Percentiles rank a stretch among this genome's conserved stretches.
Evolutionary conservation across 2,329 filamentous ascomycete genomes (phyloP).

Genomic region (Arthrobotrys sinensis): DNA sequence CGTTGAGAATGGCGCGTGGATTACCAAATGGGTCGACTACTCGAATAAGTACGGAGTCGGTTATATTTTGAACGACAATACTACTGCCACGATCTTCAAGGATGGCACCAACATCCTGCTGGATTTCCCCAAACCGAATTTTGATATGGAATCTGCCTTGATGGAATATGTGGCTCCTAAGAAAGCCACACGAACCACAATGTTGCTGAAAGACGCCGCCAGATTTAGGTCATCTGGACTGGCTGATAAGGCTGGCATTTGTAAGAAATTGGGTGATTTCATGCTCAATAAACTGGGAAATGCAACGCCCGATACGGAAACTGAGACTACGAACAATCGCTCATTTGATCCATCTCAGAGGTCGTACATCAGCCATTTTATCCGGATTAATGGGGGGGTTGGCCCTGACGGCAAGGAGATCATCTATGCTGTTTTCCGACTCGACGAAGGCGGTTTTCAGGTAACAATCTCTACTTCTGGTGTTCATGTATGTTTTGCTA

Average conservation of each 20-base stretch:
- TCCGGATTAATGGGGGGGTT: conserved; percentile 45
- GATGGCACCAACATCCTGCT: conserved; percentile 65
- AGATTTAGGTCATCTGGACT: conserved; percentile 61
- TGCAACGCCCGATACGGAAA: conserved; percentile 55
- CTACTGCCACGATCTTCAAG: conserved; percentile 77
- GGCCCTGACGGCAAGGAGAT: conserved; percentile 60
- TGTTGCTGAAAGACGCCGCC: conserved; percentile 61
- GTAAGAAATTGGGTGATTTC: conserved; percentile 82
- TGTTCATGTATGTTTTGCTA: conserved; percentile 25
- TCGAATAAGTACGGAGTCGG: conserved; percentile 88
- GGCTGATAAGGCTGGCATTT: conserved; percentile 68
- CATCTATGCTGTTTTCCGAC: conserved; percentile 67
- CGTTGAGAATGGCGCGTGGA: conserved; percentile 62
- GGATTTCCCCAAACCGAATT: conserved; percentile 64
- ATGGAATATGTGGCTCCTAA: conserved; percentile 55
- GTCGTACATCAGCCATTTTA: conserved; percentile 63
- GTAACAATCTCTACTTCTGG: conserved; percentile 67
- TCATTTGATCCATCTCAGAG: conserved; percentile 34
- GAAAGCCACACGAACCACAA: conserved; percentile 44
- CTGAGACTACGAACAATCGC: conserved; percentile 45
- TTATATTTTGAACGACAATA: conserved; percentile 86
- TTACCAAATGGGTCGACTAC: conserved; percentile 85
- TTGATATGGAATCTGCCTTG: conserved; percentile 35
- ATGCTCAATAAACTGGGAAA: conserved; percentile 70
- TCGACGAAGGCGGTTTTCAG: conserved; percentile 84